These are phyloP conservation scores for Aspergillus sp. DNA, from an alignment of 2,329 filamentous ascomycete species.

Conservation along the genomic window DNA sequence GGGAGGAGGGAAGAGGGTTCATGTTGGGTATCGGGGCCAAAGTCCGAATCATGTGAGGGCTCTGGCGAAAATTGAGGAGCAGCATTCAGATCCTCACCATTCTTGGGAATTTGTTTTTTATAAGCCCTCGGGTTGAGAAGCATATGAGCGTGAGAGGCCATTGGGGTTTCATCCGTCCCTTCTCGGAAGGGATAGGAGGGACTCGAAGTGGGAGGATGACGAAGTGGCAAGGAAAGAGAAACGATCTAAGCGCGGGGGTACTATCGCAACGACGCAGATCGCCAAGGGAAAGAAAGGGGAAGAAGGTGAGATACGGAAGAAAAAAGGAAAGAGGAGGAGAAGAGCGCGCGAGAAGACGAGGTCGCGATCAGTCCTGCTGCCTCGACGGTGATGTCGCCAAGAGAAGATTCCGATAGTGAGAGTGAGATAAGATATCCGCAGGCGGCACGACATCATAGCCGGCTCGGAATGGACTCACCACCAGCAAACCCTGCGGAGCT, in stretches of 20 bases:
- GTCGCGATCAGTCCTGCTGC: background rate
- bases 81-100: slow-evolving; percentile 30
- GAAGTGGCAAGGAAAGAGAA: slow-evolving; percentile 5
- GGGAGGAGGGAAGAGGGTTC: slow-evolving; percentile 13
- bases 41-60: slow-evolving; percentile 6
- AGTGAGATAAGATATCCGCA: background rate
- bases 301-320: background rate
- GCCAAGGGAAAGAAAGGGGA: background rate
- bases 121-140: slow-evolving; percentile 45
- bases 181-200: slow-evolving; percentile 13
- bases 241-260: background rate
- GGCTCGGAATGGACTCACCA: background rate
- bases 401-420: slow-evolving; percentile 9
- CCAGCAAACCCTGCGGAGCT: too few species aligned
- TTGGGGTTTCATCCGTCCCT: slow-evolving; percentile 16
- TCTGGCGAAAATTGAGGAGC: slow-evolving; percentile 8
- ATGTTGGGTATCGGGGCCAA: slow-evolving; percentile 6
- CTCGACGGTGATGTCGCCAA: slow-evolving; percentile 10
- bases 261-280: background rate
- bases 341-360: slow-evolving; percentile 1
- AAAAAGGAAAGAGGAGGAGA: background rate
- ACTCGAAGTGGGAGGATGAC: background rate
- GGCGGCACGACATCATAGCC: background rate
- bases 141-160: slow-evolving; percentile 43
- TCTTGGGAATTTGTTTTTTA: slow-evolving; percentile 33